Evolutionary conservation across 306 rosid species (phyloP).

Genomic region (Lathyrus sativus): DNA sequence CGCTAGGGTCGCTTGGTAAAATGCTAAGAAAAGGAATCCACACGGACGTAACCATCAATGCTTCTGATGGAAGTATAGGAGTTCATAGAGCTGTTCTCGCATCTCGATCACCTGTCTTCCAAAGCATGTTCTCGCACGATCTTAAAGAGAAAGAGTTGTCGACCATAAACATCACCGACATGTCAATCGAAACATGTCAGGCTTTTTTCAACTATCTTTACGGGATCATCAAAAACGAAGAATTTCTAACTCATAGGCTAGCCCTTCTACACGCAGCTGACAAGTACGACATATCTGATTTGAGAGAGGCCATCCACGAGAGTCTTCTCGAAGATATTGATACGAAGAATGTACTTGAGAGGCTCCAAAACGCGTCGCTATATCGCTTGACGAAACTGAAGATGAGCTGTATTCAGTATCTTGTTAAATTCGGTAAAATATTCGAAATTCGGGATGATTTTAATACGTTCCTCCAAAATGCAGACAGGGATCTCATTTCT

Average conservation of each 20-base stretch:
- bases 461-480: slow-evolving; percentile 71
- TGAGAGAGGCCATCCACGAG: slow-evolving; percentile 86
- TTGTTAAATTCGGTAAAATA: slow-evolving; percentile 92
- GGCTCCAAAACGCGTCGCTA: slow-evolving; percentile 88
- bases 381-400: slow-evolving; percentile 75
- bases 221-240: slow-evolving; percentile 76
- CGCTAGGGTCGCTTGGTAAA: slow-evolving; percentile 65
- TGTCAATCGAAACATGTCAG: slow-evolving; percentile 83
- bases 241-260: slow-evolving; percentile 70
- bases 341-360: slow-evolving; percentile 83
- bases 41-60: slow-evolving; percentile 80
- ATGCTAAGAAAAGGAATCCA: slow-evolving; percentile 89
- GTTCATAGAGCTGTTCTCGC: slow-evolving; percentile 98
- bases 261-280: slow-evolving; percentile 89
- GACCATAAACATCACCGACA: slow-evolving; percentile 78
- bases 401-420: slow-evolving; percentile 74
- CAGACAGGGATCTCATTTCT: slow-evolving; percentile 83
- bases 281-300: slow-evolving; percentile 83
- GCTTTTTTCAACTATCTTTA: slow-evolving; percentile 77
- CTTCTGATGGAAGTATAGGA: slow-evolving; percentile 79
- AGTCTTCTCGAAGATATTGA: slow-evolving; percentile 94
- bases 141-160: slow-evolving; percentile 89
- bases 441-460: slow-evolving; percentile 79
- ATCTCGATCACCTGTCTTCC: slow-evolving; percentile 80
- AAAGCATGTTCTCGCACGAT: slow-evolving; percentile 90